These are phyloP conservation scores for Hyphodiscus hymeniophilus DNA, from an alignment of 495 filamentous ascomycete species.

Conservation along the genomic window DNA sequence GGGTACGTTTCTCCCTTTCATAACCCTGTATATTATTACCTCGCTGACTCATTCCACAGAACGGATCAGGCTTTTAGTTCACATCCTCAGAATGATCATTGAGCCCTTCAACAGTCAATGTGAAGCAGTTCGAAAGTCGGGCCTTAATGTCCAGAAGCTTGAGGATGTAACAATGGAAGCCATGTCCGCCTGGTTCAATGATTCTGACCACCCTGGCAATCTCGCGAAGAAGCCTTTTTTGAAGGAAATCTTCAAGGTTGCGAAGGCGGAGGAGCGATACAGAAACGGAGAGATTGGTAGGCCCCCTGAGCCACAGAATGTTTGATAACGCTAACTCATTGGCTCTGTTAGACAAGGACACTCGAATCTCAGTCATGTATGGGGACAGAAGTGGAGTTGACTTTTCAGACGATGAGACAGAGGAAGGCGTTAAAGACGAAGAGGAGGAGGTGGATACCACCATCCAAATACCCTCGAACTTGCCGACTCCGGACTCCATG, in stretches of 20 bases:
- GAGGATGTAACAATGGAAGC: slow-evolving; percentile 38
- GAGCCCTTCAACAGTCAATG: slow-evolving; percentile 34
- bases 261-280: slow-evolving; percentile 53
- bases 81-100: slow-evolving; percentile 52
- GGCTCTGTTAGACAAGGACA: slow-evolving; percentile 8
- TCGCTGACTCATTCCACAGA: slow-evolving; percentile 30
- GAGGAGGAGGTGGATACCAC: slow-evolving; percentile 8
- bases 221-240: slow-evolving; percentile 35
- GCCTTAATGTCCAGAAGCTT: slow-evolving; percentile 34
- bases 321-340: neutral
- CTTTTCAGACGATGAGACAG: slow-evolving; percentile 13
- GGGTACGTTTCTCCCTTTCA: slow-evolving; percentile 38
- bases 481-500: slow-evolving; percentile 15
- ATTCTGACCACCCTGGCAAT: slow-evolving; percentile 35
- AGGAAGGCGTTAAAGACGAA: slow-evolving; percentile 15
- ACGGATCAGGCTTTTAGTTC: slow-evolving; percentile 49
- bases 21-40: neutral
- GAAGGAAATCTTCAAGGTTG: slow-evolving; percentile 61
- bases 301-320: slow-evolving; percentile 19
- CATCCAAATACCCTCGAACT: neutral
- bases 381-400: slow-evolving; percentile 8
- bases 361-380: slow-evolving; percentile 16
- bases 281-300: slow-evolving; percentile 53
- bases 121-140: slow-evolving; percentile 15
- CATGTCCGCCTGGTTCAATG: slow-evolving; percentile 34